These are phyloP conservation scores for Naegleria lovaniensis DNA, from an alignment of 208 protist genomes.

Conservation along the genomic window DNA sequence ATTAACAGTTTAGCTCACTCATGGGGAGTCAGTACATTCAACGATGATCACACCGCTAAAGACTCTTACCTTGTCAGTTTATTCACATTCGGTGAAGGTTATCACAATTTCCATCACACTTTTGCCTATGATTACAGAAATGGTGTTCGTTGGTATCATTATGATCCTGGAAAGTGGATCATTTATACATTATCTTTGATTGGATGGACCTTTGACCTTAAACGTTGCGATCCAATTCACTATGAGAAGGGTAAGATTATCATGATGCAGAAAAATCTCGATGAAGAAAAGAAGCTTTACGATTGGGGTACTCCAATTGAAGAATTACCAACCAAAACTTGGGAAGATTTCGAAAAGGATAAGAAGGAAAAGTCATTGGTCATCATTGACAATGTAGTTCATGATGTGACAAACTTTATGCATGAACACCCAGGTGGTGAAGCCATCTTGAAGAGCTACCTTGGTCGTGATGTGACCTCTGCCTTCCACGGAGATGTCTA, in stretches of 20 bases:
- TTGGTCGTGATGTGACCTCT: conserved; percentile 64
- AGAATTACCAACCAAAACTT: neutral
- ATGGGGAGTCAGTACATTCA: conserved; percentile 58
- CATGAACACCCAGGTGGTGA: conserved; percentile 63
- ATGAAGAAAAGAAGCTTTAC: conserved; percentile 49
- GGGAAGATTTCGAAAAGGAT: neutral
- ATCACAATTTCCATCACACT: conserved; percentile 85
- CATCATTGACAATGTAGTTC: conserved; percentile 56
- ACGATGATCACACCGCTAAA: conserved; percentile 64
- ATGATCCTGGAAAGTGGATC: conserved; percentile 77
- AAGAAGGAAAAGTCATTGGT: conserved; percentile 60
- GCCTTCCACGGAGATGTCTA: conserved; percentile 65
- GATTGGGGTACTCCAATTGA: conserved; percentile 54
- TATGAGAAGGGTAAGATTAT: conserved; percentile 58
- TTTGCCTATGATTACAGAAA: conserved; percentile 81
- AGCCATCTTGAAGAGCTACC: conserved; percentile 59
- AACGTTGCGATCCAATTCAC: conserved; percentile 56
- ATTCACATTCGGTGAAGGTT: conserved; percentile 76
- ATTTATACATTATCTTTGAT: conserved; percentile 59
- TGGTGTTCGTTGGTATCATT: conserved; percentile 76
- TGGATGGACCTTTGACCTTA: conserved; percentile 58
- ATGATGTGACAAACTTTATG: conserved; percentile 62
- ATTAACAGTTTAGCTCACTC: conserved; percentile 80
- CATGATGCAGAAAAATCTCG: conserved; percentile 42
- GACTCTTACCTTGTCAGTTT: conserved; percentile 70